These are phyloP conservation scores for Saturnispora mendoncae DNA, from an alignment of 805 yeast species.

Conservation along the genomic window DNA sequence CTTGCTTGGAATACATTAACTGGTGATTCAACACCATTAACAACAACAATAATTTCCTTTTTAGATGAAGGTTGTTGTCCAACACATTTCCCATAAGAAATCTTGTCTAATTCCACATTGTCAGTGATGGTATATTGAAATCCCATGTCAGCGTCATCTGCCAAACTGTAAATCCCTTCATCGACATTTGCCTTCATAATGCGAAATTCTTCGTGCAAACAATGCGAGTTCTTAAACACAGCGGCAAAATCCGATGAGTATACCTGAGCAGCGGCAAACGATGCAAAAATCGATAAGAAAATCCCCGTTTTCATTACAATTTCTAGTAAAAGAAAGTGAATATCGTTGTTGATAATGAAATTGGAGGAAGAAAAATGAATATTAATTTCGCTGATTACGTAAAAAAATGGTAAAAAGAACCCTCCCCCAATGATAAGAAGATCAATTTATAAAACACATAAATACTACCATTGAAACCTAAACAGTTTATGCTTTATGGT, in stretches of 20 bases:
- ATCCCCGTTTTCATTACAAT: not conserved
- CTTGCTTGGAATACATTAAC: constrained; percentile 21
- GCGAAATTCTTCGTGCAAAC: not conserved
- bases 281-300: not conserved
- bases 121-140: not conserved
- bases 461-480: too few relatives aligned
- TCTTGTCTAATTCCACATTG: constrained; percentile 10
- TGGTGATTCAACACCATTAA: constrained; percentile 36
- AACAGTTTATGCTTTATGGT: too few relatives aligned
- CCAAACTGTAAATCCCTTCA: constrained; percentile 5
- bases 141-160: constrained; percentile 1
- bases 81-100: constrained; percentile 16
- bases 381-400: too few relatives aligned
- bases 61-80: not conserved
- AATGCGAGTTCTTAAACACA: constrained; percentile 19
- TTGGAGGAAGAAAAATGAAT: too few relatives aligned
- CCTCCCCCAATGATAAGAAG: too few relatives aligned
- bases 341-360: not conserved
- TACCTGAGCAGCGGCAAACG: not conserved
- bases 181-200: constrained; percentile 10
- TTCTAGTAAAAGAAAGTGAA: too few relatives aligned
- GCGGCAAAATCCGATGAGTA: constrained; percentile 19
- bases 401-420: not conserved
- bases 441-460: too few relatives aligned
- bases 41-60: constrained; percentile 28